Evolutionary conservation across 768 basidiomycete species (phyloP), one percentile per base, ranked within the genome.

Genomic region (Psilocybe sp.): DNA sequence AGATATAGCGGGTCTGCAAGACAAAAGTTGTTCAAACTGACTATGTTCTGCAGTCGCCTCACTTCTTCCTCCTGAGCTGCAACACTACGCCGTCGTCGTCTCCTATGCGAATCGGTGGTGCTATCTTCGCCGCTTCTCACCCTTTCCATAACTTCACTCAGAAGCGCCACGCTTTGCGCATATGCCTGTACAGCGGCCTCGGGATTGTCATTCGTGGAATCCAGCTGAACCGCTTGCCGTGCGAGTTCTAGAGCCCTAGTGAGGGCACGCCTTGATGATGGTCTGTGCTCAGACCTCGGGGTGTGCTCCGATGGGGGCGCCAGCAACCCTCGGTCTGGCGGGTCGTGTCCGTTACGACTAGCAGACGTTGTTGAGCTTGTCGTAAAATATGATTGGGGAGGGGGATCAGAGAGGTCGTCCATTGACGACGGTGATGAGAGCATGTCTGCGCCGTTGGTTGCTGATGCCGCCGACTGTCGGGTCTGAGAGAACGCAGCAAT

Each of bases 21-120:
- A 45, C 20, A 34, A 57, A 12, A 48, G 15, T 51, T 34, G 15
- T 32, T 51, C 6, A 41, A 34, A 64, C 92, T 73, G 69, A 92
- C 92, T 57, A 96, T 96, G 55, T 88, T 88, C 69, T 88, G 87
- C 50, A 96, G 70, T 57, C 92, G 74, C 57, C 84, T 76, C 42
- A 93, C 85, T 75, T 96, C 93, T 60, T 95, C 93, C 65, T 91
- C 87, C 64, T 92, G 89, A 18, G 92, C 92, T n/a, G 89, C 85
- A 13, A 89, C 82, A 60, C 87, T 90, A 63, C 87, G 79, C 51
- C 85, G 80, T 55, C 87, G 78, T 53, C 69, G 77, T 57, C 77
- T 73, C 62, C 83, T 75, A 51, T 69, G 69, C n/a, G 74, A 68
- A 42, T 89, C 89, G 20, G 82, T 85, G 28, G 82, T 82, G 54